Percentiles rank a stretch among this genome's conserved stretches.
These are phyloP conservation scores for Astathelohania contejeani DNA, from an alignment of 371 early-diverging fungal species.

Conservation along the genomic window DNA sequence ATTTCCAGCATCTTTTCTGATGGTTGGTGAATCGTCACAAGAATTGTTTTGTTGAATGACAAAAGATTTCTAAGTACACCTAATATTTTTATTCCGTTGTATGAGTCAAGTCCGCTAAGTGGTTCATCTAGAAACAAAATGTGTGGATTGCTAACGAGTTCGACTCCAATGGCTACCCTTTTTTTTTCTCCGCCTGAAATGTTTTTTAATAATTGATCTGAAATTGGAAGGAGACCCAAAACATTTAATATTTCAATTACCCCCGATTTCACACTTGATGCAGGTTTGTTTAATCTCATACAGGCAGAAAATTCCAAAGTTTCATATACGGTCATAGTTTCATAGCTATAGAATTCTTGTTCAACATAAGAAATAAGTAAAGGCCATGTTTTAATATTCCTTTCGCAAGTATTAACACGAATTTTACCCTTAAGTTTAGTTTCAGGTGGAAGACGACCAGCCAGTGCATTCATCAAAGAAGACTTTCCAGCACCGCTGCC, in stretches of 20 bases:
- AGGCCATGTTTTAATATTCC: slow-evolving; percentile 36
- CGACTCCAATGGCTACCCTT: slow-evolving; percentile 46
- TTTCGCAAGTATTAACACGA: slow-evolving; percentile 60
- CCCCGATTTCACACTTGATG: slow-evolving; percentile 56
- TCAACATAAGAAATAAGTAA: slow-evolving; percentile 54
- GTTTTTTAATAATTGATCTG: slow-evolving; percentile 38
- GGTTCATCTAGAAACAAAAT: slow-evolving; percentile 62
- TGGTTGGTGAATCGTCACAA: slow-evolving; percentile 84
- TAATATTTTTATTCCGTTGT: slow-evolving; percentile 74
- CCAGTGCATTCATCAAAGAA: slow-evolving; percentile 65
- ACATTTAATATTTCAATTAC: slow-evolving; percentile 45
- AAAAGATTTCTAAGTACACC: slow-evolving; percentile 61
- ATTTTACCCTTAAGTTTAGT: slow-evolving; percentile 59
- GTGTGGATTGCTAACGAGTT: slow-evolving; percentile 45
- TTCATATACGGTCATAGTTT: slow-evolving; percentile 47
- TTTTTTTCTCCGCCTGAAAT: slow-evolving; percentile 52
- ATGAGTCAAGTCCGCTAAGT: slow-evolving; percentile 70
- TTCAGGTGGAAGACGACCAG: slow-evolving; percentile 65
- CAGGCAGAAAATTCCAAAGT: slow-evolving; percentile 27
- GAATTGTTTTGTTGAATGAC: slow-evolving; percentile 63
- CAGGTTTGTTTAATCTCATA: too few relatives aligned
- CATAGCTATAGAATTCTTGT: slow-evolving; percentile 54
- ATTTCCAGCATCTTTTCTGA: slow-evolving; percentile 68
- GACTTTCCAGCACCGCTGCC: slow-evolving; percentile 66
- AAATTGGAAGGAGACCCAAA: slow-evolving; percentile 45